These are phyloP conservation scores for Neurospora sp. DNA, from an alignment of 495 filamentous ascomycete species.

Conservation along the genomic window DNA sequence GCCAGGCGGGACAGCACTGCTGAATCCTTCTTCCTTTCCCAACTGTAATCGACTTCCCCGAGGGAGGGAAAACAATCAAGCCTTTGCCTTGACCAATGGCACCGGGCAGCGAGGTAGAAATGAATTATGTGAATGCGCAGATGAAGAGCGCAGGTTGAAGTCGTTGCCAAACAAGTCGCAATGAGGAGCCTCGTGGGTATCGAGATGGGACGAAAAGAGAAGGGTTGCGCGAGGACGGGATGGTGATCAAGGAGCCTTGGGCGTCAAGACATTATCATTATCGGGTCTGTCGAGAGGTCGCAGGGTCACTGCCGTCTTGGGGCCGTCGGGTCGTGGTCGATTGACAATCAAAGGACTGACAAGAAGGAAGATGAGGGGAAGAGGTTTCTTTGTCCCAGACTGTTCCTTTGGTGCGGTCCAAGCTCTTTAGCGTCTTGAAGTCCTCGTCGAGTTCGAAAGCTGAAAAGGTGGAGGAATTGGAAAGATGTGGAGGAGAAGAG, in stretches of 20 bases:
- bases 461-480: neutral
- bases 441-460: neutral
- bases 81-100: neutral
- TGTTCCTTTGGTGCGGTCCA: neutral
- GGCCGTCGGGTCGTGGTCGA: neutral
- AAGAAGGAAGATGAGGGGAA: neutral
- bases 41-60: neutral
- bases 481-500: neutral
- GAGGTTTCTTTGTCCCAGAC: neutral
- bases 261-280: slow-evolving; percentile 16
- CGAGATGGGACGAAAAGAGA: neutral
- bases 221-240: neutral
- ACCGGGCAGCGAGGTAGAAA: neutral
- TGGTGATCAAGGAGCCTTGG: slow-evolving; percentile 5
- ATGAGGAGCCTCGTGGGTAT: neutral
- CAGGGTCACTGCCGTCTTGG: neutral
- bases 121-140: neutral
- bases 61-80: neutral
- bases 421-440: neutral
- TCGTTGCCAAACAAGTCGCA: neutral
- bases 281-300: slow-evolving; percentile 6
- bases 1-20: slow-evolving; percentile 24
- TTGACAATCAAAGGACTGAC: slow-evolving; percentile 4
- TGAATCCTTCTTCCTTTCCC: slow-evolving; percentile 18
- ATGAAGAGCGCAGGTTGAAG: neutral